Percentiles rank a stretch among this genome's conserved stretches.
Conservation (phyloP, 2,329 filamentous ascomycete genomes). For the Colletotrichum liriopes region DNA sequence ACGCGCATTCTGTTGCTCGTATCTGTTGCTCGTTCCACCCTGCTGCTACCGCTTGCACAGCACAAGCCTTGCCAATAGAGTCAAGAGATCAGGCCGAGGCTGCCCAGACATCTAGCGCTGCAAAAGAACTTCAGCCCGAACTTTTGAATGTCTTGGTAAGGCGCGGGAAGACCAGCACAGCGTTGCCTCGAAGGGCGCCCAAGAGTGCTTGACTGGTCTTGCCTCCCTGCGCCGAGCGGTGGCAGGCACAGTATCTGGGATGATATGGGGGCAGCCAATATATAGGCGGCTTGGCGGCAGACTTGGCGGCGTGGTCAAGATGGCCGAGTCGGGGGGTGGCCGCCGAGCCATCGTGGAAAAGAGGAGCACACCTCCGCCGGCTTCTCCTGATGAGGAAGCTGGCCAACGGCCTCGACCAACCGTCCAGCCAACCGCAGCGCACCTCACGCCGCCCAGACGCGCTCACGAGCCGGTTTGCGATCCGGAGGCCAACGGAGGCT, state of each 20-base stretch:
- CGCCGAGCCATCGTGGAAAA: conserved; percentile 16
- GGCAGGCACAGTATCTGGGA: not conserved
- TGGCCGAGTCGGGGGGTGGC: conserved; percentile 24
- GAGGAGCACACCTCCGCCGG: conserved; percentile 12
- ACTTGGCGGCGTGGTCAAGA: conserved; percentile 31
- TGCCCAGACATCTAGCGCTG: conserved; percentile 18
- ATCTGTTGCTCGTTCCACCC: not conserved
- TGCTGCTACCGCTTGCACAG: not conserved
- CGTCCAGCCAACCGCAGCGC: conserved; percentile 7
- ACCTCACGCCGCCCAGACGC: conserved; percentile 11
- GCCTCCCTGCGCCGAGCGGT: conserved; percentile 25
- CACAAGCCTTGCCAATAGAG: conserved; percentile 33
- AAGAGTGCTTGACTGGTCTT: conserved; percentile 37
- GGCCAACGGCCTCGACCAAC: not conserved
- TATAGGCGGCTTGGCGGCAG: conserved; percentile 31
- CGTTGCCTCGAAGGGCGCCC: not conserved
- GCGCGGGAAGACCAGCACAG: not conserved
- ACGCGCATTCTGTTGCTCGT: not conserved
- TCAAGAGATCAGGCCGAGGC: conserved; percentile 32
- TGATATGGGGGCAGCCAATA: conserved; percentile 9
- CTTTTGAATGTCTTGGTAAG: conserved; percentile 31
- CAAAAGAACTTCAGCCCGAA: conserved; percentile 26
- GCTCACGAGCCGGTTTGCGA: conserved; percentile 12
- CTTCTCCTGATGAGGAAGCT: conserved; percentile 33
- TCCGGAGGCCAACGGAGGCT: conserved; percentile 12